phyloP scores from a whole-genome alignment of 2,329 filamentous ascomycete genomes.

The Cladophialophora immunda region DNA sequence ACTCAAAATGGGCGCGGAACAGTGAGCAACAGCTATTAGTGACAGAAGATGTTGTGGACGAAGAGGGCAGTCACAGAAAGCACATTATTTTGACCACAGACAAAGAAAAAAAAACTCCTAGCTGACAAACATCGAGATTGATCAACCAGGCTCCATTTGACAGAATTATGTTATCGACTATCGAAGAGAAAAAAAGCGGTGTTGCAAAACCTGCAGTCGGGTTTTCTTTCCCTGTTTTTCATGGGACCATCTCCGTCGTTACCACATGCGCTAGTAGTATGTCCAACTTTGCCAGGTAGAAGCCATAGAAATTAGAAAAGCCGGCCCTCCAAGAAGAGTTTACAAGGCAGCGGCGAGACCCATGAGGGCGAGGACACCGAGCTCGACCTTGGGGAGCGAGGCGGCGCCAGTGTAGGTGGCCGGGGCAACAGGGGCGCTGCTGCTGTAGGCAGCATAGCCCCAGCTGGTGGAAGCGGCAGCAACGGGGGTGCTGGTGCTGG shows the following conservation, averaged over 20 bases:
- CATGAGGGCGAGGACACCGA: conserved; percentile 25
- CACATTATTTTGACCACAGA: neutral
- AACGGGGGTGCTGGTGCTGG: conserved; percentile 14
- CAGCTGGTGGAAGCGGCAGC: conserved; percentile 14
- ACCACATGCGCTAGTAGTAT: neutral
- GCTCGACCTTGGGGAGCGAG: conserved; percentile 23
- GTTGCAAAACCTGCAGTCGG: neutral
- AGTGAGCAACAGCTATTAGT: neutral
- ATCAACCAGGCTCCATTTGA: conserved; percentile 25
- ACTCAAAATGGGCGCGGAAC: neutral
- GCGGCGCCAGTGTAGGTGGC: conserved; percentile 20
- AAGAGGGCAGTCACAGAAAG: neutral
- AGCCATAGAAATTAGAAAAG: conserved; percentile 9
- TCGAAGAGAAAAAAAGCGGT: conserved; percentile 18
- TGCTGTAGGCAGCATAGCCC: conserved; percentile 12
- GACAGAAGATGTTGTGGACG: neutral
- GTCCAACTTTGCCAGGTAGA: conserved; percentile 9
- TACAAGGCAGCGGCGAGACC: conserved; percentile 22
- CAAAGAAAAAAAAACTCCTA: conserved; percentile 12
- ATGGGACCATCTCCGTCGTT: conserved; percentile 9
- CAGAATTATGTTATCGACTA: conserved; percentile 22
- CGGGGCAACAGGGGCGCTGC: conserved; percentile 12
- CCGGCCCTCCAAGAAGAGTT: conserved; percentile 3
- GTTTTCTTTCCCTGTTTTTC: conserved; percentile 2
- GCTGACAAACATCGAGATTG: conserved; percentile 23